Conservation (phyloP, 129 eudicot species). For the Deinandra increscens region DNA sequence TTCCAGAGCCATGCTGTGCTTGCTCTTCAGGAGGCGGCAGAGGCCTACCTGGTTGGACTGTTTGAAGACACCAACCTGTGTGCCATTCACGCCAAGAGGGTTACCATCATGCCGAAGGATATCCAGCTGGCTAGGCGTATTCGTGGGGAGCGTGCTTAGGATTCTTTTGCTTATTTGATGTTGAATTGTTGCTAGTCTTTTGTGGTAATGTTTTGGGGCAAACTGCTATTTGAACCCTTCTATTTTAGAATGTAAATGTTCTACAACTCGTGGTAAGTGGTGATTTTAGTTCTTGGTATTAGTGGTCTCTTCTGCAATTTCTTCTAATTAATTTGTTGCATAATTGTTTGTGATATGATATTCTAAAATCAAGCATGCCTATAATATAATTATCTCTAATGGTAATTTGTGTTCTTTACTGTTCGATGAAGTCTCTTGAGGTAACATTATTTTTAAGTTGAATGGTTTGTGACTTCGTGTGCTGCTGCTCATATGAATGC, state of each 20-base stretch:
- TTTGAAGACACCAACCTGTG: slow-evolving; percentile 84
- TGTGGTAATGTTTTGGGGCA: neutral
- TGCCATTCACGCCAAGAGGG: slow-evolving; percentile 93
- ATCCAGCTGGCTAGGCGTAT: slow-evolving; percentile 90
- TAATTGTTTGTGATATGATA: no score
- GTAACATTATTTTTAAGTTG: no score
- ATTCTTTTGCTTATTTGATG: neutral
- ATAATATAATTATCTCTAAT: no score
- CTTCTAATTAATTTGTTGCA: neutral
- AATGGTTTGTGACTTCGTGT: no score
- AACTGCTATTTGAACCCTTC: neutral
- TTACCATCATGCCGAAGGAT: slow-evolving; percentile 94
- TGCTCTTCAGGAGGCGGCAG: slow-evolving; percentile 90
- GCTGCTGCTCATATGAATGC: no score
- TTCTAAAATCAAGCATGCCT: no score
- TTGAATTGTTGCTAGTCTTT: neutral
- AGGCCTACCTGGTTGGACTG: slow-evolving; percentile 76
- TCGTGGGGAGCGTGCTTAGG: slow-evolving; percentile 93
- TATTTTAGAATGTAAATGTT: neutral
- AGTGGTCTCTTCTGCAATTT: neutral
- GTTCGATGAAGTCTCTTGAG: no score
- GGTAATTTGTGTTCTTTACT: no score
- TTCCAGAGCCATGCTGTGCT: slow-evolving; percentile 92
- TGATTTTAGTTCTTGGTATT: neutral
- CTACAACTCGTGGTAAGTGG: neutral